Base-by-base conservation (phyloP, 805 yeast species). In the Saccharomyces cerevisiae region DNA sequence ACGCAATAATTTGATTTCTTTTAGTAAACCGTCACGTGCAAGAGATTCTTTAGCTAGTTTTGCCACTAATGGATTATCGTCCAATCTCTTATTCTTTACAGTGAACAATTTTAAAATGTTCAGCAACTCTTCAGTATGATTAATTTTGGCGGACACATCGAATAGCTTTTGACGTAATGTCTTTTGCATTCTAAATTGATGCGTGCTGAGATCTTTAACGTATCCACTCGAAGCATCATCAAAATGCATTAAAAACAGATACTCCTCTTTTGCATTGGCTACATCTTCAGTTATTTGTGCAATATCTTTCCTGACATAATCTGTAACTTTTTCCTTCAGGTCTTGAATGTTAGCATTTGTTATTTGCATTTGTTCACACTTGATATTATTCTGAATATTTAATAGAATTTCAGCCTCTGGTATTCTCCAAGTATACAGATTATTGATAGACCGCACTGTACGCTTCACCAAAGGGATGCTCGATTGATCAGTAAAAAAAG, bases 401-500 rank as follows among this genome's bases (percentile, higher is more conserved):
- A 46, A 30, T 6, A 71, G 46, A 4, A 50, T 51, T 0, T 30
- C 17, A 6, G 62, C 59, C 52, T 74, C 76, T 13, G 65, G 51
- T 22, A 75, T 53, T 60, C 76, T 71, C 79, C 79, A 75, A 9
- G 73, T 68, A 46, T 69, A 65, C 14, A 65, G 54, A 49, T 63
- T 57, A 14, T 61, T 59, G 1, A 73, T 36, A 0, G 75, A 62
- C 2, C 48, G 54, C 6, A 56, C 59, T 1, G 73, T 62, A 48
- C 74, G 71, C 3, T 52, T 28, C 6, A 43, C 53, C 6, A 69
- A 58, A 6, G 64, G 53, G 10, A 54, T 41, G 3, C 60, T 58
- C 24, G 66, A 49, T 50, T 74, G 76, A 48, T 73, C 75, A n/a
- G 55, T 50, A n/a, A 74, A 55, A 46, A 72, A 69, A 0, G 29